Evolutionary conservation across 805 yeast species (phyloP), one percentile per base, ranked within the genome.

Genomic region (Candida dendrica): DNA sequence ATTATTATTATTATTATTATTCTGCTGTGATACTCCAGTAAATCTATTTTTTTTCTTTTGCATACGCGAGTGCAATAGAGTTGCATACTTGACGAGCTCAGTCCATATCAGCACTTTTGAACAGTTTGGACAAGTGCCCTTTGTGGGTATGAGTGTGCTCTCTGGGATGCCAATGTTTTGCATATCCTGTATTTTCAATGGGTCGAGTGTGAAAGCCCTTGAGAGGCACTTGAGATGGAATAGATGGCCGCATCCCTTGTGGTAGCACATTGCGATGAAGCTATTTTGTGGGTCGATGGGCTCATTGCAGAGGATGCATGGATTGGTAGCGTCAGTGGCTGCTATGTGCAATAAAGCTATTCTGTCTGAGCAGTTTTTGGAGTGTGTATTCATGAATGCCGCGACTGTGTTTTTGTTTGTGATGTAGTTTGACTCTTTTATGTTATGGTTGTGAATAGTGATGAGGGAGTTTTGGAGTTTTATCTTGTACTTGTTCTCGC

Each of bases 151-250:
- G 9, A 65, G 40, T 2, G 43, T 42, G 15, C 49, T 43, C 11
- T 37, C 36, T 3, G 52, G 50, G 2, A 32, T 40, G 20, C 35
- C 27, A 4, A 27, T 11, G 9, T 27, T 9, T 11, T 11, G 5
- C 30, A 27, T 9, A 4, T 27, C 13, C 13, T 27, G 30, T 27
- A n/a, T 27, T 13, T 27, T 27, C 4, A 8, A 27, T 32, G 9
- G 19, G 17, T 9, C 19, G 7, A 11, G 8, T 4, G n/a, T 32
- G 16, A 18, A 32, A 16, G 9, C 17, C 17, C 48, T 41, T n/a
- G 66, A 64, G 6, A 71, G 42, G 47, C 79, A 74, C 1, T 51
- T 24, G 29, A 74, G 47, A 51, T 74, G 78, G 7, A 60, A 50
- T 2, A 60, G 46, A 17, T 47, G 47, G 2, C 50, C 42, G 47